These are phyloP conservation scores for Kodamaea arcana DNA, from an alignment of 1,139 yeast genomes.

Conservation along the genomic window DNA sequence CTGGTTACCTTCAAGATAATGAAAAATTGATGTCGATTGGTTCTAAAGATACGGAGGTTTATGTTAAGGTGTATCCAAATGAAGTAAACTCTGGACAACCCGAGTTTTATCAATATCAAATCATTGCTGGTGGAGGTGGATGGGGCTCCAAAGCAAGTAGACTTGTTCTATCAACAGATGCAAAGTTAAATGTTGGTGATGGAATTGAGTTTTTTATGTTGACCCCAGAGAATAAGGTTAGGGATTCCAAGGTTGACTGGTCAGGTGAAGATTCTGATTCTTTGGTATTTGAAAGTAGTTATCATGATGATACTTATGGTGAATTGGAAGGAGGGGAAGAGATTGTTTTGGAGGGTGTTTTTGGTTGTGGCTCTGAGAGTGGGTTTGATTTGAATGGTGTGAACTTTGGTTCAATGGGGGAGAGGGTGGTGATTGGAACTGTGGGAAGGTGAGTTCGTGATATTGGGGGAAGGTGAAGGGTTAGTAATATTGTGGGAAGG, in stretches of 20 bases:
- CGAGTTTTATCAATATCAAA: constrained; percentile 33
- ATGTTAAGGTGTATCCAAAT: constrained; percentile 29
- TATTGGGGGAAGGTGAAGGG: no score
- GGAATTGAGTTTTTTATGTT: constrained; percentile 46
- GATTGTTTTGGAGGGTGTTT: constrained; percentile 18
- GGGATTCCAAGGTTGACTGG: constrained; percentile 2
- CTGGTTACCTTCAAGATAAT: constrained; percentile 45
- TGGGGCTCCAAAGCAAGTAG: constrained; percentile 64
- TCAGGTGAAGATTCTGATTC: background rate
- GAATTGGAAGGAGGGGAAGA: constrained; percentile 8
- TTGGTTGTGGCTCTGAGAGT: constrained; percentile 46
- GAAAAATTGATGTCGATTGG: constrained; percentile 38
- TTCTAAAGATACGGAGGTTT: constrained; percentile 47
- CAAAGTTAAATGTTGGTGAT: constrained; percentile 42
- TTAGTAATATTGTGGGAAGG: no score
- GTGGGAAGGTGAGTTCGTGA: no score
- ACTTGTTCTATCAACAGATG: constrained; percentile 56
- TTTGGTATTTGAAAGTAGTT: constrained; percentile 27
- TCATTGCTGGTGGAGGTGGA: constrained; percentile 63
- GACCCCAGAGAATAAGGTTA: constrained; percentile 31
- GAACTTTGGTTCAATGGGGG: constrained; percentile 44
- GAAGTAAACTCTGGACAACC: constrained; percentile 12
- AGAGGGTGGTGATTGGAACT: constrained; percentile 15
- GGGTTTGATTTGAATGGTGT: constrained; percentile 40
- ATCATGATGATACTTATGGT: constrained; percentile 25